Evolutionary conservation across 2,329 filamentous ascomycete genomes (phyloP).

Genomic region (Triangularia setosa): DNA sequence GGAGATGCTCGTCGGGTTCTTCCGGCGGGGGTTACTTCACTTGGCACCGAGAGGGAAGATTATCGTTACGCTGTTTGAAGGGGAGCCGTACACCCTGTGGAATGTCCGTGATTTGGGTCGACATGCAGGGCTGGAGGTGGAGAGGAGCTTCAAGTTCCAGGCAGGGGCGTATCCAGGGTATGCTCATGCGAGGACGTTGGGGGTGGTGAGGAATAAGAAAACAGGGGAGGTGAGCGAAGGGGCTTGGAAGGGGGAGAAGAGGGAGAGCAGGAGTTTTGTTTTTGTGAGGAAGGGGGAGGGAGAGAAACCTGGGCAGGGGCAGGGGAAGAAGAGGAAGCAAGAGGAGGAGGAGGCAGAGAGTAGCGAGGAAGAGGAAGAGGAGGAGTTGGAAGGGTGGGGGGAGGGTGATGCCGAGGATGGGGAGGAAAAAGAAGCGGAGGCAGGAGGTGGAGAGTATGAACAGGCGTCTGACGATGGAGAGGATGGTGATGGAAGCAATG

Average conservation of each 20-base stretch:
- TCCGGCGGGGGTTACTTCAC: conserved; percentile 49
- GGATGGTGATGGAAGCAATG: not conserved
- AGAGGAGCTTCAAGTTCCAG: conserved; percentile 67
- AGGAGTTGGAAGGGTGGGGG: conserved; percentile 29
- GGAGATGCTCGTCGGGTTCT: conserved; percentile 68
- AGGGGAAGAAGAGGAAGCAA: conserved; percentile 32
- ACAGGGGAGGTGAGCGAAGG: conserved; percentile 39
- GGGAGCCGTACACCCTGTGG: conserved; percentile 93
- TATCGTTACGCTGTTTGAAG: conserved; percentile 85
- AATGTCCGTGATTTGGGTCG: conserved; percentile 84
- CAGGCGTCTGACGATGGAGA: not conserved
- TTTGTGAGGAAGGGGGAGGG: conserved; percentile 57
- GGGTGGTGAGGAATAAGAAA: conserved; percentile 52
- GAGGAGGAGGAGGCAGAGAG: conserved; percentile 29
- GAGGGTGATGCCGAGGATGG: conserved; percentile 4
- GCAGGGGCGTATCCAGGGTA: conserved; percentile 68
- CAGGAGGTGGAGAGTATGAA: not conserved
- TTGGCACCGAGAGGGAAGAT: conserved; percentile 59
- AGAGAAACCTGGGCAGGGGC: conserved; percentile 19
- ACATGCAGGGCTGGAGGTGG: conserved; percentile 65
- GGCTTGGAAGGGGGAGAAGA: conserved; percentile 51
- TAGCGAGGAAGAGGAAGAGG: conserved; percentile 21
- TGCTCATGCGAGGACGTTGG: conserved; percentile 67
- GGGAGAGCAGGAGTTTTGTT: conserved; percentile 55
- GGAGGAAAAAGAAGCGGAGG: conserved; percentile 1